Base-by-base conservation (phyloP, 2,329 filamentous ascomycete species). In the Trichoderma afroharzianum region DNA sequence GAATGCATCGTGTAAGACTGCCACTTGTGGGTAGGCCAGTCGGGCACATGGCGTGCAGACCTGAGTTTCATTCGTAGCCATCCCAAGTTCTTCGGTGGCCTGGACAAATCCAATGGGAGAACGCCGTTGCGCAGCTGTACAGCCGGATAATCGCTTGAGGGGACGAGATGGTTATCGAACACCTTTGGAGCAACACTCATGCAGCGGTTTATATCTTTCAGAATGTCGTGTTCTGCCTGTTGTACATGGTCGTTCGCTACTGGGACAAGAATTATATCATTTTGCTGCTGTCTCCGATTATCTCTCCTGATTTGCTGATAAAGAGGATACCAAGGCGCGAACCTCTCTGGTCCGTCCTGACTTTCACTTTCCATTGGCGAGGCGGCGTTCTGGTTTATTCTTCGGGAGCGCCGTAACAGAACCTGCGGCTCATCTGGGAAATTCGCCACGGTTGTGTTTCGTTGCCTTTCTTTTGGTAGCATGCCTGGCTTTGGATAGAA, bases 241-340 rank as follows among this genome's bases (percentile, higher is more conserved):
- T 69, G 39, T 24, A 50, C 9, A 9, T 21, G 3, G 11, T n/a
- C 8, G 9, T 28, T 18, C 7, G 12, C 18, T 28, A 21, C 6
- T 6, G 43, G 47, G 24, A 55, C 14, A 30, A 26, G 9, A 14
- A 3, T 9, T 21, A 5, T 12, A 9, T 14, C 9, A 33, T 53
- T 50, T 6, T 18, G 28, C 6, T 68, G n/a, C 9, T 28, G 55
- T 12, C 62, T 53, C 21, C 15, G 15, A 11, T 69, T 36, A n/a
- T 59, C 39, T 32, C 6, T 50, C 26, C 57, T 61, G 6, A 69
- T n/a, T 53, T 47, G 28, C 21, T 70, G 58, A 26, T 58, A 24
- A 5, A 70, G 59, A n/a, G 47, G 47, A 43, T 63, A 63, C 68
- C 68, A 70, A 12, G 68, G 33, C 6, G 68, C 68, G 21, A 63